Evolutionary conservation across 2,329 filamentous ascomycete species (phyloP).

Genomic region (Waltergamsia citrina): DNA sequence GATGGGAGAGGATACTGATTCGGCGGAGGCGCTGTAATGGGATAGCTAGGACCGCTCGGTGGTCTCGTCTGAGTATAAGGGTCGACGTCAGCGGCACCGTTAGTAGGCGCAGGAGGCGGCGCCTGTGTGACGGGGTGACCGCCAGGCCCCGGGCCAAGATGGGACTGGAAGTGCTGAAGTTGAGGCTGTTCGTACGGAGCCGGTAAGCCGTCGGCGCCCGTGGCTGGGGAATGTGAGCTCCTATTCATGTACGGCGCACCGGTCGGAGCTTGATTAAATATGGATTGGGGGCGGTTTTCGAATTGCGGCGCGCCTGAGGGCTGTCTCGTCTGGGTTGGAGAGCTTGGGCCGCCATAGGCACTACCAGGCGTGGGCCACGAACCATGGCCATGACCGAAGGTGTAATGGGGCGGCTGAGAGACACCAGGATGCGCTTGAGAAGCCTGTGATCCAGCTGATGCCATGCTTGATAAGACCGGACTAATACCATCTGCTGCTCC

Average conservation of each 20-base stretch:
- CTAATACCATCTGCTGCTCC: slow-evolving; percentile 52
- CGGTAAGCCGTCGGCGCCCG: slow-evolving; percentile 51
- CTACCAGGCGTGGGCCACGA: slow-evolving; percentile 53
- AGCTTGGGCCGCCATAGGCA: no score
- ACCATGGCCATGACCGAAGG: slow-evolving; percentile 35
- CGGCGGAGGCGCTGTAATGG: no score
- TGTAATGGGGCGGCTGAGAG: slow-evolving; percentile 36
- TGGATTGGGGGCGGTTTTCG: no score
- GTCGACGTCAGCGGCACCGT: no score
- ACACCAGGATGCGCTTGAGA: slow-evolving; percentile 37
- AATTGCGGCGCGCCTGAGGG: no score
- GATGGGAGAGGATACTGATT: neutral
- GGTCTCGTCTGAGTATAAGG: no score
- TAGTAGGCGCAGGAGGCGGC: no score
- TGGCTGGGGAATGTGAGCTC: slow-evolving; percentile 41
- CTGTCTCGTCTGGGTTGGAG: no score
- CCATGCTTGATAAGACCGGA: slow-evolving; percentile 50
- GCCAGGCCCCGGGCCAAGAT: no score
- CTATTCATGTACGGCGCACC: neutral
- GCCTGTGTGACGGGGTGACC: no score
- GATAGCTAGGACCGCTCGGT: no score
- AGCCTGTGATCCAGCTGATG: slow-evolving; percentile 48
- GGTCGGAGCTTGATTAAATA: no score
- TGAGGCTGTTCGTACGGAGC: slow-evolving; percentile 59
- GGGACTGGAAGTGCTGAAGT: slow-evolving; percentile 26